phyloP scores from a whole-genome alignment of 1,284 basidiomycete species.

The Boletellus sp. region DNA sequence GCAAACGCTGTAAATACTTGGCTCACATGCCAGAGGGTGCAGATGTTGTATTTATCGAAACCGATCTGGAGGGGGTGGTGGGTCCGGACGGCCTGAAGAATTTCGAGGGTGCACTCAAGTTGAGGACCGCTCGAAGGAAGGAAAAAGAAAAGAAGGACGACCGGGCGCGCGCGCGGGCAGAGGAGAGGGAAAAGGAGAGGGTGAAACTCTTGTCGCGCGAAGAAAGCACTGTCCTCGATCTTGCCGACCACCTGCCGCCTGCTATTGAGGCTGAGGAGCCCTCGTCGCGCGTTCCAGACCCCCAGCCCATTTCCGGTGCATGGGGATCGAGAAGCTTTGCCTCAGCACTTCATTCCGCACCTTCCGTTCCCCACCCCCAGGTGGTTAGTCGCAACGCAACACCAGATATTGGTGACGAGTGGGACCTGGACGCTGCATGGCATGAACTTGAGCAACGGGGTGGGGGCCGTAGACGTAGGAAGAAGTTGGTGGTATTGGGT shows the following conservation, averaged over 20 bases:
- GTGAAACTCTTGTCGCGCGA: conserved; percentile 36
- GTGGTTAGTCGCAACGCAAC: conserved; percentile 23
- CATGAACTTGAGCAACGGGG: conserved; percentile 68
- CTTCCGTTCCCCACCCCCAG: conserved; percentile 15
- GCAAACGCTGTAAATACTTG: conserved; percentile 94
- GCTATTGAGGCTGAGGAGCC: conserved; percentile 31
- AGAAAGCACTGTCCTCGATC: conserved; percentile 12
- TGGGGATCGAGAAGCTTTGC: conserved; percentile 81
- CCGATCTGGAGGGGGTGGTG: conserved; percentile 77
- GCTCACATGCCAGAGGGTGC: conserved; percentile 88
- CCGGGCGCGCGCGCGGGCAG: conserved; percentile 72
- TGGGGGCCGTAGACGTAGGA: conserved; percentile 55
- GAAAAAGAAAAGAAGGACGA: conserved; percentile 84
- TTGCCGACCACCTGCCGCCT: conserved; percentile 14
- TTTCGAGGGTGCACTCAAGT: conserved; percentile 78
- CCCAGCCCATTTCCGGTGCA: conserved; percentile 46
- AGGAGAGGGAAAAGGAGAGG: conserved; percentile 73
- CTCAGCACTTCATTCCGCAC: conserved; percentile 56
- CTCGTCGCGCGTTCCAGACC: conserved; percentile 23
- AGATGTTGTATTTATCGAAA: conserved; percentile 93
- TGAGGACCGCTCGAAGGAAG: conserved; percentile 69
- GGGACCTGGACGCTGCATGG: conserved; percentile 79
- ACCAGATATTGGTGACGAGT: conserved; percentile 53
- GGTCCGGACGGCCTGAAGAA: conserved; percentile 67
- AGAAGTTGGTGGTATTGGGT: conserved; percentile 67